Evolutionary conservation across 1,284 basidiomycete species (phyloP).

Genomic region (Coniophora puteana): DNA sequence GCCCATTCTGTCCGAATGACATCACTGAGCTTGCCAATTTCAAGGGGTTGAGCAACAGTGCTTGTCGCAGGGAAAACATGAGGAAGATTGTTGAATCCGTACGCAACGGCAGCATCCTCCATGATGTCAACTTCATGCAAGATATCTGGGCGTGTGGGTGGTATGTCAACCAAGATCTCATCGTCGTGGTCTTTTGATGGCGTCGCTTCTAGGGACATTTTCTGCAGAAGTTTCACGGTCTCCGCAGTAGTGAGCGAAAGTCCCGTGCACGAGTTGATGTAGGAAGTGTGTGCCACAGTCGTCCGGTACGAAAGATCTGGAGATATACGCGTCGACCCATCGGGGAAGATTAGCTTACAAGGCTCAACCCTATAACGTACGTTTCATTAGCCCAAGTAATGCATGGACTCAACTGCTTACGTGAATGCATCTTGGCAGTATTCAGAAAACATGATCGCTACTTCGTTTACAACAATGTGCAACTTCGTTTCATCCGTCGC

Average conservation of each 20-base stretch:
- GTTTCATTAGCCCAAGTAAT: slow-evolving; percentile 4
- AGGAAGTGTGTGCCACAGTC: slow-evolving; percentile 80
- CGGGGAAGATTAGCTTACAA: slow-evolving; percentile 76
- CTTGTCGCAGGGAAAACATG: slow-evolving; percentile 92
- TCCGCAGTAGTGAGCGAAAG: slow-evolving; percentile 63
- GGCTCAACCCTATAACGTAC: slow-evolving; percentile 74
- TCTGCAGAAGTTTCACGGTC: slow-evolving; percentile 63
- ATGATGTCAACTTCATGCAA: slow-evolving; percentile 98
- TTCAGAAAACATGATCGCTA: slow-evolving; percentile 96
- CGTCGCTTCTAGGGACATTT: slow-evolving; percentile 70
- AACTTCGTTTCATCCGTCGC: slow-evolving; percentile 98
- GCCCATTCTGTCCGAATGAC: slow-evolving; percentile 90
- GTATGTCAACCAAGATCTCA: slow-evolving; percentile 75
- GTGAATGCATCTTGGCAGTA: slow-evolving; percentile 91
- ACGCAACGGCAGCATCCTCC: slow-evolving; percentile 97
- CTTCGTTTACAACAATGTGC: slow-evolving; percentile 91
- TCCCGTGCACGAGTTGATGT: slow-evolving; percentile 95
- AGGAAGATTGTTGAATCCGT: slow-evolving; percentile 96
- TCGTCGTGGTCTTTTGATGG: slow-evolving; percentile 44
- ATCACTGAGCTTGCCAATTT: slow-evolving; percentile 89
- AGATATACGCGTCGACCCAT: slow-evolving; percentile 74
- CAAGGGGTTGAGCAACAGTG: slow-evolving; percentile 91
- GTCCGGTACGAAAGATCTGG: slow-evolving; percentile 77
- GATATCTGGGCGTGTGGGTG: slow-evolving; percentile 93
- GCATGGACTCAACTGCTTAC: slow-evolving; percentile 42